A percentile compares a stretch with the other conserved stretches of the same genome.
These are phyloP conservation scores for Talaromyces wortmannii DNA, from an alignment of 495 filamentous ascomycete species.

Conservation along the genomic window DNA sequence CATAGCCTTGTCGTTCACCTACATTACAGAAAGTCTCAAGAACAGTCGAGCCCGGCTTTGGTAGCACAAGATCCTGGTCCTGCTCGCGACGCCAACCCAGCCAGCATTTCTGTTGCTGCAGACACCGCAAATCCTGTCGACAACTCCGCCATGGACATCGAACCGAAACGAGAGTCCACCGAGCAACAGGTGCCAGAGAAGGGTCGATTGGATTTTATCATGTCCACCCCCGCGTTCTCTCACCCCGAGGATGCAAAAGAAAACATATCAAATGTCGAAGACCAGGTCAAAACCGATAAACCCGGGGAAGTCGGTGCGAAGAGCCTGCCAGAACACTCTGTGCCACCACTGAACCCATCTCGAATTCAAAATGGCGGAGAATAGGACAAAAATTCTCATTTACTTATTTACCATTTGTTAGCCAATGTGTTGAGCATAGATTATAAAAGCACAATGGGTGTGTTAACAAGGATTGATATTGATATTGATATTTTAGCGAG, in stretches of 20 bases:
- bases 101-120: background rate
- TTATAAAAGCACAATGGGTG: background rate
- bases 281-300: background rate
- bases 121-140: background rate
- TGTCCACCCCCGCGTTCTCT: background rate
- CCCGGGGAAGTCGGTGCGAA: background rate
- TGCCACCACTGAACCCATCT: constrained; percentile 4
- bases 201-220: background rate
- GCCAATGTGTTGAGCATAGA: background rate
- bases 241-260: constrained; percentile 3
- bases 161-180: background rate
- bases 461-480: background rate
- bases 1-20: constrained; percentile 63
- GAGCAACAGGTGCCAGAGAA: background rate
- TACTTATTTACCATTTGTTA: background rate
- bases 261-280: background rate
- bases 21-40: constrained; percentile 34
- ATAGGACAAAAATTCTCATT: background rate
- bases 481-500: background rate
- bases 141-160: background rate
- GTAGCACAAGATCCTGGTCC: background rate
- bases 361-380: constrained; percentile 4
- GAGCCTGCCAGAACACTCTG: background rate
- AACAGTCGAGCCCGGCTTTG: background rate
- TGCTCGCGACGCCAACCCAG: background rate